Evolutionary conservation across 1,284 basidiomycete species (phyloP), one percentile per base, ranked within the genome.

Genomic region (Austroboletus novae-zelandiae): DNA sequence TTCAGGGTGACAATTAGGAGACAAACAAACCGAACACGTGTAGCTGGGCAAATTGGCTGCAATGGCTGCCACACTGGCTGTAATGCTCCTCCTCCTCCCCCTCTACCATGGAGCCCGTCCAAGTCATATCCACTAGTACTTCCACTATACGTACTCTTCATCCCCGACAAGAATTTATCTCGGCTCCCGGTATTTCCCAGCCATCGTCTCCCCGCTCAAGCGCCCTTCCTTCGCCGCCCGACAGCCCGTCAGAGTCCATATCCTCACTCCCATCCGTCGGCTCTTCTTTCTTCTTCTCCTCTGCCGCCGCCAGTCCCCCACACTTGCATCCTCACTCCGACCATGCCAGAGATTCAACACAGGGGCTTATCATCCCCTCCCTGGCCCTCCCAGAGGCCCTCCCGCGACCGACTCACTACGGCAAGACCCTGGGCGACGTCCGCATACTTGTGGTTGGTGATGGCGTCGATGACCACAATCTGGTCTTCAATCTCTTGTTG

Each of bases 261-360:
- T 86, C 85, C 1, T 88, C 85, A 7, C 71, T 86, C 13, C 85
- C 85, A 1, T 87, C 84, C 1, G 79, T 86, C 9, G 78, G 80
- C n/a, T 87, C 84, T 1, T 85, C 83, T 1, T 86, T 85, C 72
- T 84, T 88, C 70, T 86, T 86, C 71, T 86, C 83, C 42, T 86
- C 84, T 9, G 81, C 76, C 0, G 79, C 84, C 9, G 79, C 78
- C 1, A 82, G 80, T 54, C 84, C 84, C 9, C 65, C 58, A 3
- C 62, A 71, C 40, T 68, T 71, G 0, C 73, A 74, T 40, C 63
- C 68, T 29, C 75, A 74, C 6, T 66, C 69, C 5, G 77, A 77
- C 52, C 71, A 74, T 47, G 71, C 68, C 50, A 67, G 62, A 45
- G 77, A 78, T 46, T 69, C 68, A 7, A 73, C 74, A 55, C 72